Evolutionary conservation across 371 early-diverging fungal species (phyloP), one percentile per base, ranked within the genome.

Genomic region (Haplosporangium sp.): DNA sequence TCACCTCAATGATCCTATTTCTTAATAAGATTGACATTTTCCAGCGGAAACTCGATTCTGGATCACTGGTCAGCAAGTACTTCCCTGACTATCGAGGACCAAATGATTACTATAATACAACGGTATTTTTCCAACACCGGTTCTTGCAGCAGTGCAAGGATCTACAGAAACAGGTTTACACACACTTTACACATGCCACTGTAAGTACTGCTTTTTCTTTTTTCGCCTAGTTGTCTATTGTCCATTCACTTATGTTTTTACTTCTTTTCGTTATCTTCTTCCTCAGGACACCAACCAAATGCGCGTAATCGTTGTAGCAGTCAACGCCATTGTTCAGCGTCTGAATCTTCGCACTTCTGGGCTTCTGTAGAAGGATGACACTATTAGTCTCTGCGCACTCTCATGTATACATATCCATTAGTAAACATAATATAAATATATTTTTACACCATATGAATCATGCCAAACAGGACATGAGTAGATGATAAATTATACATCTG

Each of bases 11-110:
- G 51, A 89, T 91, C 59, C 65, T 92, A 36, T 91, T 91, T 74
- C 66, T 91, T 60, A 92, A 91, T 83, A 92, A 92, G 70, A 88
- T 89, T 55, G 92, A 92, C 53, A 70, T 91, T 42, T 86, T 92
- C 58, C 82, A 84, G 64, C 71, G 80, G 29, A 84, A 84, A 55
- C 69, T 84, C 12, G 64, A 55, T 5, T 41, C 62, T 9, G 73
- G 67, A 23, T 66, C 70, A 13, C 21, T 67, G 51, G 64, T 69
- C 47, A 65, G 59, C 51, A 51, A 56, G 51, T 51, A 63, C 38
- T 82, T 73, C 23, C 72, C 73, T 5, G 71, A 74, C 20, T 71
- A 68, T 58, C 54, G 55, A 48, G 88, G 90, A 37, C 83, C 82
- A 16, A 83, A 85, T 40, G 88, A 89, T 46, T 81, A 85, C 51